A percentile compares a stretch with the other conserved stretches of the same genome.
Conservation (phyloP, 1,284 basidiomycete genomes). For the Xerocomus cyaneibrunnescens region DNA sequence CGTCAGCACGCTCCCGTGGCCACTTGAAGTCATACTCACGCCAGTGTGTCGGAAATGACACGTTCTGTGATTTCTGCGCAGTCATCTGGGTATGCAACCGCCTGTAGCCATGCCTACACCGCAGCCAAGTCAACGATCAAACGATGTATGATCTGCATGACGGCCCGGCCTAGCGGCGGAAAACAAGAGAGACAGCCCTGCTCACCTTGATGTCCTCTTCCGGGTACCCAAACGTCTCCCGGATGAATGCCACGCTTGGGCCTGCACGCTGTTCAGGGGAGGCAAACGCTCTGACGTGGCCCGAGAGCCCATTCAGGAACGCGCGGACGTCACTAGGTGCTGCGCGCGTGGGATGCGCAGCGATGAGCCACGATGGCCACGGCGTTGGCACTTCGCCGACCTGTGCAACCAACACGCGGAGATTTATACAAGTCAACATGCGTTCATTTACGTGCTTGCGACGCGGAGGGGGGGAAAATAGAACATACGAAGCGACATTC, state of each 20-base stretch:
- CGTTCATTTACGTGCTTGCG: no score
- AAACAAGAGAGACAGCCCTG: not conserved
- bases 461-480: not conserved
- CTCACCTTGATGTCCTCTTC: conserved; percentile 72
- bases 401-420: conserved; percentile 36
- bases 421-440: no score
- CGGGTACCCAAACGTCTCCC: conserved; percentile 76
- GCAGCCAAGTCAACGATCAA: not conserved
- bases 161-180: not conserved
- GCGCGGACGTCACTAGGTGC: conserved; percentile 47
- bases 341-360: conserved; percentile 71
- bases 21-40: conserved; percentile 42
- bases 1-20: not conserved
- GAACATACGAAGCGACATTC: conserved; percentile 77
- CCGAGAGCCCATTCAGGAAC: conserved; percentile 68
- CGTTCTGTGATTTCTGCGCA: conserved; percentile 61
- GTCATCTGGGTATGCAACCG: conserved; percentile 72
- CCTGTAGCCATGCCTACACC: conserved; percentile 73
- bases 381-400: conserved; percentile 89
- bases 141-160: no score
- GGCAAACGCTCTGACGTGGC: conserved; percentile 69
- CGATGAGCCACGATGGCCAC: conserved; percentile 96
- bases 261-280: conserved; percentile 58
- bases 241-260: conserved; percentile 73
- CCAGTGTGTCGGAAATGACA: conserved; percentile 69